These are phyloP conservation scores for Podospora pseudoanserina DNA, from an alignment of 495 filamentous ascomycete species.

Conservation along the genomic window DNA sequence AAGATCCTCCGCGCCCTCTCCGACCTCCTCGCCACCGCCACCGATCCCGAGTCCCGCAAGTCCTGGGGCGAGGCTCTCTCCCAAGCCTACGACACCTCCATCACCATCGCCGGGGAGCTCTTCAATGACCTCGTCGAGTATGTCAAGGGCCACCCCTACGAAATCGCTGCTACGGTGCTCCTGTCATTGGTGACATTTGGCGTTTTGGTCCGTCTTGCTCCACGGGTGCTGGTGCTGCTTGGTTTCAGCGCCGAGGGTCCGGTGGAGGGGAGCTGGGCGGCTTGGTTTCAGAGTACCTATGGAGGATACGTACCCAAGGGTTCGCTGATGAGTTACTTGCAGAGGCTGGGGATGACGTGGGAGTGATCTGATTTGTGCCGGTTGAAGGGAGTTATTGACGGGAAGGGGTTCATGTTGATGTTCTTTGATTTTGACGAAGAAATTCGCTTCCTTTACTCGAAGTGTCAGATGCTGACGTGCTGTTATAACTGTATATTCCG, in stretches of 20 bases:
- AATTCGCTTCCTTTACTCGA: no score
- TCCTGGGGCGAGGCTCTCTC: constrained; percentile 19
- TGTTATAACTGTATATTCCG: no score
- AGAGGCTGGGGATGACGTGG: constrained; percentile 48
- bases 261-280: constrained; percentile 27
- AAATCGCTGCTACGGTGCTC: constrained; percentile 19
- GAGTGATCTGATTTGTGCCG: background rate
- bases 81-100: constrained; percentile 15
- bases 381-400: background rate
- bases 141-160: constrained; percentile 19
- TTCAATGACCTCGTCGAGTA: constrained; percentile 17
- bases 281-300: constrained; percentile 22
- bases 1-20: constrained; percentile 13
- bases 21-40: constrained; percentile 5
- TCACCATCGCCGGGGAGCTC: constrained; percentile 1
- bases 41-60: background rate
- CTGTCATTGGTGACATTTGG: constrained; percentile 48
- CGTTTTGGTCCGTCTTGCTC: constrained; percentile 42
- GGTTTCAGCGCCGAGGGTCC: constrained; percentile 51
- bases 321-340: constrained; percentile 50
- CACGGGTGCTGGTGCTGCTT: constrained; percentile 44
- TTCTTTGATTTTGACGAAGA: no score
- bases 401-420: no score
- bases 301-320: constrained; percentile 46
- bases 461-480: no score